A percentile compares a stretch with the other conserved stretches of the same genome.
Conservation (phyloP, 202 grass and related monocot species). For the Musa balbisiana region DNA sequence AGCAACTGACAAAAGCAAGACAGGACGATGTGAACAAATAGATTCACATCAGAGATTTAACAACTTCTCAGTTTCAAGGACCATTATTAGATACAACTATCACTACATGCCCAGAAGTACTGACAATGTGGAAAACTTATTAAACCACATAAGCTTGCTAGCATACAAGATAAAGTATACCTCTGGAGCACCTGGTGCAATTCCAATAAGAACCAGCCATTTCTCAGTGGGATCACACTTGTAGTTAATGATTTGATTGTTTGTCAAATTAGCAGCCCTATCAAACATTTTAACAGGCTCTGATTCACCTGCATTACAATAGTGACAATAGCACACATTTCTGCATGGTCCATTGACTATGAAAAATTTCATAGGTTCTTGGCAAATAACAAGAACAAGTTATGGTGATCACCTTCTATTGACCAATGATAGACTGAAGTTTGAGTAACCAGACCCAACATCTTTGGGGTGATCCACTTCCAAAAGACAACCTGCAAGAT, state of each 20-base stretch:
- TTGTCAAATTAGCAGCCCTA: constrained; percentile 82
- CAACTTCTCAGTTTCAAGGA: too few relatives aligned
- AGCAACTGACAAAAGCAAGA: too few relatives aligned
- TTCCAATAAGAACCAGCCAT: constrained; percentile 98
- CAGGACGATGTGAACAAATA: too few relatives aligned
- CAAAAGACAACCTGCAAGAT: constrained; percentile 72
- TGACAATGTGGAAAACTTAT: neutral
- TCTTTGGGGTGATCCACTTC: constrained; percentile 95
- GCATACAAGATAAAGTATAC: constrained; percentile 18
- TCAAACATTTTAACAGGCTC: constrained; percentile 86
- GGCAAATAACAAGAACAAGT: neutral
- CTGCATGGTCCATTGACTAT: neutral
- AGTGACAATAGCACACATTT: constrained; percentile 3
- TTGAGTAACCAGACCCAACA: constrained; percentile 88
- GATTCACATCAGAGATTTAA: too few relatives aligned
- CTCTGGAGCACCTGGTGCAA: constrained; percentile 87
- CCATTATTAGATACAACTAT: too few relatives aligned
- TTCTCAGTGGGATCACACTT: constrained; percentile 69
- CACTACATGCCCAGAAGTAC: too few relatives aligned
- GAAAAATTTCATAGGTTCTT: neutral
- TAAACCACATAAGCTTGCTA: neutral
- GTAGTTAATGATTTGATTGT: constrained; percentile 97
- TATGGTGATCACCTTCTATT: constrained; percentile 55
- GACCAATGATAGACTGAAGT: constrained; percentile 93
- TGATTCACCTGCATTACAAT: constrained; percentile 54